Base-by-base conservation (phyloP, 2,329 filamentous ascomycete species). In the Pseudofabraea citricarpa region DNA sequence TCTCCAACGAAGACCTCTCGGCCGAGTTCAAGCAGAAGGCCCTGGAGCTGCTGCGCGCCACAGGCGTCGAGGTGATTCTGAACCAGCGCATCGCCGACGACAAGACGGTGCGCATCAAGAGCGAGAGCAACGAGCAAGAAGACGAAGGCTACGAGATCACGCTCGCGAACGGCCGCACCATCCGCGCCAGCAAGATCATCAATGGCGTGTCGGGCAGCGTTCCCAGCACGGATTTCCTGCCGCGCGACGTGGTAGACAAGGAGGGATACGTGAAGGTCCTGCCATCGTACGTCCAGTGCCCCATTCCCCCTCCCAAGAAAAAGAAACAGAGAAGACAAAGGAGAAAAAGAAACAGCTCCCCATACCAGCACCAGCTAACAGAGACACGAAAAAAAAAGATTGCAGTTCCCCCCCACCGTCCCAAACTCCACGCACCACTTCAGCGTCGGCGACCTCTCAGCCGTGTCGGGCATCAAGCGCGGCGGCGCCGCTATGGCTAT, bases 381-480 rank as follows among this genome's bases (percentile, higher is more conserved):
- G n/a, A n/a, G n/a, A n/a, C n/a, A n/a, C n/a, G n/a, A n/a, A n/a
- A n/a, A n/a, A n/a, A n/a, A n/a, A n/a, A 79, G 74, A 41, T 65
- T 85, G 6, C 67, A 71, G 53, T 81, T 85, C 60, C 63, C 71
- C 2, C 54, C 65, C 1, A 66, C 65, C 0, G 68, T 77, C 0
- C 70, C 79, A 5, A 83, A 87, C 50, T 64, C 74, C 12, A 64
- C 69, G 0, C 62, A 65, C 18, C 85, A 90, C 61, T 84, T 83
- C 54, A 83, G 80, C 12, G 71, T 79, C 21, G 86, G 86, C 15
- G 86, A 90, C 58, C 67, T 85, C 10, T 75, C 75, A 24, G 68
- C 70, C 38, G 89, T 85, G 85, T 75, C 81, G 0, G 85, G 84
- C 35, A 88, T 90, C 66, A 89, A 88, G 70, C 82, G 86, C 37